These are phyloP conservation scores for Coniochaeta pulveracea DNA, from an alignment of 2,329 filamentous ascomycete genomes.

Conservation along the genomic window DNA sequence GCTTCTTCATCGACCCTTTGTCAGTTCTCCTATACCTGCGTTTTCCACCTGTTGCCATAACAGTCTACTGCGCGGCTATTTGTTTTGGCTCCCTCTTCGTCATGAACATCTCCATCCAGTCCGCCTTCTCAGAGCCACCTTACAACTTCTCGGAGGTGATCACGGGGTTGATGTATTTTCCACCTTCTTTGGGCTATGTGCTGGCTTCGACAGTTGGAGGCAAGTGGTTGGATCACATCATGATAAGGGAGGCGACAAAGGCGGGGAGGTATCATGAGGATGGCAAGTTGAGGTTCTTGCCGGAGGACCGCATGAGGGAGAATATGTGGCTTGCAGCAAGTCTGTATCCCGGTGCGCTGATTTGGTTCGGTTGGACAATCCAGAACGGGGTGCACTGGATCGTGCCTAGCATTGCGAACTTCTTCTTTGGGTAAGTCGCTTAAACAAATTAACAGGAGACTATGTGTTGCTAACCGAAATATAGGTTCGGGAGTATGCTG, in stretches of 20 bases:
- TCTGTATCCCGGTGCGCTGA: constrained; percentile 57
- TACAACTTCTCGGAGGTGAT: constrained; percentile 60
- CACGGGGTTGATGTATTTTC: constrained; percentile 68
- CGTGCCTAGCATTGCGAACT: constrained; percentile 51
- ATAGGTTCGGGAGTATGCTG: constrained; percentile 65
- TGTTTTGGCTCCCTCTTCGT: constrained; percentile 68
- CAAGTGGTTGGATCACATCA: constrained; percentile 70
- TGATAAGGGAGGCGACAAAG: constrained; percentile 62
- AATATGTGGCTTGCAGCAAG: constrained; percentile 68
- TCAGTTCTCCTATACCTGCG: constrained; percentile 59
- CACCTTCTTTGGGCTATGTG: constrained; percentile 63
- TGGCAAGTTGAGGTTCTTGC: constrained; percentile 55
- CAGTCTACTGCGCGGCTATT: constrained; percentile 63
- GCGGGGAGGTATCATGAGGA: constrained; percentile 57
- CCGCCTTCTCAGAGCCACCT: constrained; percentile 53
- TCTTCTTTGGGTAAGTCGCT: constrained; percentile 77
- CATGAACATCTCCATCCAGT: constrained; percentile 66
- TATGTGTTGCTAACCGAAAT: too few relatives aligned
- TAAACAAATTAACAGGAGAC: too few relatives aligned
- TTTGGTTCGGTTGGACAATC: constrained; percentile 70
- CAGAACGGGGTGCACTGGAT: constrained; percentile 55
- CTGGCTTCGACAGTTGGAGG: constrained; percentile 58
- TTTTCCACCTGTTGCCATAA: constrained; percentile 62
- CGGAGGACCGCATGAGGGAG: constrained; percentile 74
- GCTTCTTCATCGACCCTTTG: constrained; percentile 61